A percentile compares a stretch with the other conserved stretches of the same genome.
phyloP scores from a whole-genome alignment of 73 alveolate genomes.

The Paramecium sexaurelia region DNA sequence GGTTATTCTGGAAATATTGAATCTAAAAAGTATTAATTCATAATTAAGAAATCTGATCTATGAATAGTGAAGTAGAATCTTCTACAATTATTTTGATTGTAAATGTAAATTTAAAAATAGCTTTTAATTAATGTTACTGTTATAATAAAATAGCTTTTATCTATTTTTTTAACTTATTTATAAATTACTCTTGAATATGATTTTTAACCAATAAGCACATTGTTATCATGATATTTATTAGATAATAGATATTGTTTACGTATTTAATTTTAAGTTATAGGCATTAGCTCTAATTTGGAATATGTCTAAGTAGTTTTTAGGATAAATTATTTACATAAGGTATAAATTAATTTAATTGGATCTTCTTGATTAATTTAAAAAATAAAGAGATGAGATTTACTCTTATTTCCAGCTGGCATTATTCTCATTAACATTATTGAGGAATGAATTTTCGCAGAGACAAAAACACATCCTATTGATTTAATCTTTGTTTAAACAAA shows the following conservation, averaged over 20 bases:
- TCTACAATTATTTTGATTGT: slow-evolving; percentile 8
- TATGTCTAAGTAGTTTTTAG: not conserved
- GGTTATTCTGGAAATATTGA: slow-evolving; percentile 28
- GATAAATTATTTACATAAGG: not conserved
- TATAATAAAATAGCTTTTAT: not conserved
- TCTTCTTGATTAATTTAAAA: not conserved
- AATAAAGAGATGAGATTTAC: not conserved
- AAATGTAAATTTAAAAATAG: not conserved
- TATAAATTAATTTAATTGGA: not conserved
- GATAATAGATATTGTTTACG: not conserved
- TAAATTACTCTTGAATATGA: slow-evolving; percentile 23
- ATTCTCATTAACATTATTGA: not conserved
- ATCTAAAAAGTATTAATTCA: slow-evolving; percentile 31
- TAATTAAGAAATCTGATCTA: not conserved
- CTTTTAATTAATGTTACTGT: not conserved
- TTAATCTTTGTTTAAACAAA: not conserved
- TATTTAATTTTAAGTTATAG: not conserved
- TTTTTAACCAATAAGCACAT: not conserved
- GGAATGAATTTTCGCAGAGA: not conserved
- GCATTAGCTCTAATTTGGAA: not conserved
- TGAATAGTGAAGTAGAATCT: slow-evolving; percentile 17
- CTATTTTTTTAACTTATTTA: not conserved
- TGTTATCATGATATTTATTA: slow-evolving; percentile 14
- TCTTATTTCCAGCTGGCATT: not conserved
- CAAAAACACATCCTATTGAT: not conserved